Percentiles rank a stretch among this genome's conserved stretches.
phyloP scores from a whole-genome alignment of 2,329 filamentous ascomycete species.

The Paecilomyces variotii region DNA sequence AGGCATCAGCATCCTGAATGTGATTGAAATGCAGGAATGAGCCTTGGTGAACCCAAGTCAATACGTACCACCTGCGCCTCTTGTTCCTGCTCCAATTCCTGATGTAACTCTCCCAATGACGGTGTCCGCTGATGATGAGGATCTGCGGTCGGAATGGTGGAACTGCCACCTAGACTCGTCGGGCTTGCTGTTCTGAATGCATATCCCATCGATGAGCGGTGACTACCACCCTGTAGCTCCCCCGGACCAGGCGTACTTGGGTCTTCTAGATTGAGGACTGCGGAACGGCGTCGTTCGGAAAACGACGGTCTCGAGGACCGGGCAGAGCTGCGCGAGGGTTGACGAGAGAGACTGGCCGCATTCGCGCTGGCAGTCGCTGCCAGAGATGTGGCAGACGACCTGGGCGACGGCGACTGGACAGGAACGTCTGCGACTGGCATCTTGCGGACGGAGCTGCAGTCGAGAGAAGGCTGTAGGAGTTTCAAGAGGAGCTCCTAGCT shows the following conservation, averaged over 20 bases:
- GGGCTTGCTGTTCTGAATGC: constrained; percentile 35
- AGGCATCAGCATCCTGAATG: constrained; percentile 3
- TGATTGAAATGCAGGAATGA: background rate
- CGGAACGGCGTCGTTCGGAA: constrained; percentile 37
- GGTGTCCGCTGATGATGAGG: constrained; percentile 42
- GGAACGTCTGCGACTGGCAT: constrained; percentile 25
- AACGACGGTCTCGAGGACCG: constrained; percentile 27
- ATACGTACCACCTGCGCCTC: constrained; percentile 42
- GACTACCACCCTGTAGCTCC: constrained; percentile 30
- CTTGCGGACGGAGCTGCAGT: constrained; percentile 28
- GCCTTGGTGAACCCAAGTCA: background rate
- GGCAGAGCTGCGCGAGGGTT: constrained; percentile 27
- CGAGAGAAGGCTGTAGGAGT: constrained; percentile 54
- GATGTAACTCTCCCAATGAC: constrained; percentile 42
- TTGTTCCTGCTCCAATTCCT: constrained; percentile 44
- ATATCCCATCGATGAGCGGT: constrained; percentile 30
- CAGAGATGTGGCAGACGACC: constrained; percentile 61
- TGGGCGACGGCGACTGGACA: constrained; percentile 54
- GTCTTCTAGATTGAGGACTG: constrained; percentile 32
- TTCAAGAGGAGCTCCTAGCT: constrained; percentile 30
- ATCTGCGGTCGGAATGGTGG: constrained; percentile 36
- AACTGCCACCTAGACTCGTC: constrained; percentile 34
- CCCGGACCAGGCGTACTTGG: constrained; percentile 25
- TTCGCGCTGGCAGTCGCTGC: constrained; percentile 72
- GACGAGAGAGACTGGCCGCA: constrained; percentile 57